phyloP scores from a whole-genome alignment of 1,284 basidiomycete genomes.

The Trichosporon sp. region DNA sequence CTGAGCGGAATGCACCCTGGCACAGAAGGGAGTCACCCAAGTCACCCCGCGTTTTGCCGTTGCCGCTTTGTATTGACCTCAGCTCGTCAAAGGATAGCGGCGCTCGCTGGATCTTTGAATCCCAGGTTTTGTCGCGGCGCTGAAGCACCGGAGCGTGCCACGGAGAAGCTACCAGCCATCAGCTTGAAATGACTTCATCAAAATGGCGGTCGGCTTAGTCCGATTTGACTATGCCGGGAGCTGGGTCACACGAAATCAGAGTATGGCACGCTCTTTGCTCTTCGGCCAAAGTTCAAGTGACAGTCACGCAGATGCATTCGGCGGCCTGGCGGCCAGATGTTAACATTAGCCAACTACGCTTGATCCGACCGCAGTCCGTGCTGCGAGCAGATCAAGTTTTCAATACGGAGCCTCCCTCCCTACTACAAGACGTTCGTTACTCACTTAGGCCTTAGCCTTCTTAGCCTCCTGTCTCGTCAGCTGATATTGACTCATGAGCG shows the following conservation, averaged over 20 bases:
- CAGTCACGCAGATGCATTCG: neutral
- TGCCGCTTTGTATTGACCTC: neutral
- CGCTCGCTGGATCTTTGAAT: too few species aligned
- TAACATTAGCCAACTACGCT: neutral
- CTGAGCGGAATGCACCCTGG: neutral
- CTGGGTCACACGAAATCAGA: too few species aligned
- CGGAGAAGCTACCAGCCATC: too few species aligned
- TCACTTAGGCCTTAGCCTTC: slow-evolving; percentile 45
- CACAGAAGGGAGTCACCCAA: neutral
- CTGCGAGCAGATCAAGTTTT: neutral
- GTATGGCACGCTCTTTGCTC: too few species aligned
- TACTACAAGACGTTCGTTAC: neutral
- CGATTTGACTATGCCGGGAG: too few species aligned
- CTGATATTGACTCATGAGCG: neutral
- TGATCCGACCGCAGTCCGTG: neutral
- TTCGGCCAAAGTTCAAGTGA: neutral
- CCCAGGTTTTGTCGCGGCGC: too few species aligned
- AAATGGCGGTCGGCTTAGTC: too few species aligned
- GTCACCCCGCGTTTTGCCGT: neutral
- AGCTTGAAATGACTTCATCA: too few species aligned
- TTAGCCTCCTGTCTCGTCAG: slow-evolving; percentile 34
- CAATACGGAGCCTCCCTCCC: neutral
- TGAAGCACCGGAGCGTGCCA: too few species aligned
- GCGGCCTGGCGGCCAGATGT: neutral
- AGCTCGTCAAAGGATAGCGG: too few species aligned